These are phyloP conservation scores for Pluteus cervinus DNA, from an alignment of 768 basidiomycete species.

Conservation along the genomic window DNA sequence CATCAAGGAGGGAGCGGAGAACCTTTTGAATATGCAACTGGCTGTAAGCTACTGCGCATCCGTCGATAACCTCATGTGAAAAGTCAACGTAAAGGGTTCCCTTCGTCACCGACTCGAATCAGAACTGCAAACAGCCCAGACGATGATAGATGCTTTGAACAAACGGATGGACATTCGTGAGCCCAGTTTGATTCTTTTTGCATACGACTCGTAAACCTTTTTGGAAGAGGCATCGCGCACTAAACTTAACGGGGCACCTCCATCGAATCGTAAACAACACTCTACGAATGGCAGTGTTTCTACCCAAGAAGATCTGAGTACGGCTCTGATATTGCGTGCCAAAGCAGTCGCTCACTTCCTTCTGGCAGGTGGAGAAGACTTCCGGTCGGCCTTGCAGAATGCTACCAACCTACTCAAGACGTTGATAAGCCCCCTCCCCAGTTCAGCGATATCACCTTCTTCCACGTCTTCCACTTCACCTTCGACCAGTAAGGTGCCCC, in stretches of 20 bases:
- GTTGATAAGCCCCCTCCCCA: conserved; percentile 41
- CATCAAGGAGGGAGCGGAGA: conserved; percentile 91
- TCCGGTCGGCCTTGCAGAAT: conserved; percentile 63
- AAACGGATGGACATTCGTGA: conserved; percentile 51
- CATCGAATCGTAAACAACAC: not conserved
- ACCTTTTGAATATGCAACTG: conserved; percentile 66
- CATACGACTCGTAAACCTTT: too few species aligned
- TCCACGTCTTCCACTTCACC: conserved; percentile 17
- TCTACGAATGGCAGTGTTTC: not conserved
- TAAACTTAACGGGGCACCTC: not conserved
- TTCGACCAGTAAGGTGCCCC: conserved; percentile 18
- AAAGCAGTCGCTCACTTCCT: conserved; percentile 1
- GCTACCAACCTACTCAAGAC: conserved; percentile 55
- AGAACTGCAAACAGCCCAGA: conserved; percentile 70
- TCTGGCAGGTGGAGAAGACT: conserved; percentile 50
- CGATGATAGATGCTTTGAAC: conserved; percentile 63
- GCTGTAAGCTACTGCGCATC: conserved; percentile 30
- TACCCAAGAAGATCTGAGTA: conserved; percentile 10
- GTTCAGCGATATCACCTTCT: conserved; percentile 16
- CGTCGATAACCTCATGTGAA: conserved; percentile 6
- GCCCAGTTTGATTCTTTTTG: conserved; percentile 14
- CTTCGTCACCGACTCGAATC: conserved; percentile 68
- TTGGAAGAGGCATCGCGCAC: not conserved
- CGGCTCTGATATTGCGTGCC: not conserved
- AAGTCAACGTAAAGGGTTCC: conserved; percentile 36